Base-by-base conservation (phyloP, 2,329 filamentous ascomycete genomes). In the Botrytis medusae region DNA sequence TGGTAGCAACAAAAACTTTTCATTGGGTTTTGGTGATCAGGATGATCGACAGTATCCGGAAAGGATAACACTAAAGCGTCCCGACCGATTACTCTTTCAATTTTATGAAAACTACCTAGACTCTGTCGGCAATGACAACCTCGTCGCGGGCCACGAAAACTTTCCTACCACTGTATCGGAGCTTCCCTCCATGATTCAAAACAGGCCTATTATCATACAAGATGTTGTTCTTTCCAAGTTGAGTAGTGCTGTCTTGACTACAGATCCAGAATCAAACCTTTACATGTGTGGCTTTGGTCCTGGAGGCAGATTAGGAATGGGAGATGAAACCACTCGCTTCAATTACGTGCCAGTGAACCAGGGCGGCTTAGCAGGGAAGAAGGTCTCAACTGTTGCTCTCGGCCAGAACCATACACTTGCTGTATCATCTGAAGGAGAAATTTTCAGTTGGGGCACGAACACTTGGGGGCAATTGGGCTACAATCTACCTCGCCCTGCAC, bases 361-460 rank as follows among this genome's bases (percentile, higher is more conserved):
- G 1, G 92, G 92, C 2, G 88, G 86, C 1, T 84, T 98, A 6
- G 85, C 87, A 1, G 92, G 93, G 69, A 95, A 91, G 81, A 93
- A 90, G 77, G 87, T 98, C 8, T 84, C 88, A 3, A 88, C 90
- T n/a, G 87, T 97, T 64, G 94, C 94, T 1, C 86, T 99, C 4
- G 96, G 96, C 0, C 93, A 97, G 80, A 96, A 97, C 77, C 96
- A 99, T 81, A 93, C 92, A 4, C 86, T 99, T 81, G 95, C 94
- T 1, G 85, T 98, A 9, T 92, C 93, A 5, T 90, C 90, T n/a
- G 87, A 91, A 71, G 95, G 96, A n/a, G 93, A 97, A 77, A 89
- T 97, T 9, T 97, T 93, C 85, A 96, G 94, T 1, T 99, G 96
- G 96, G 96, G 96, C 12, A 93, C 92, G 76, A 98, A 98, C 79